These are phyloP conservation scores for Xylaria castorea DNA, from an alignment of 495 filamentous ascomycete genomes.

Conservation along the genomic window DNA sequence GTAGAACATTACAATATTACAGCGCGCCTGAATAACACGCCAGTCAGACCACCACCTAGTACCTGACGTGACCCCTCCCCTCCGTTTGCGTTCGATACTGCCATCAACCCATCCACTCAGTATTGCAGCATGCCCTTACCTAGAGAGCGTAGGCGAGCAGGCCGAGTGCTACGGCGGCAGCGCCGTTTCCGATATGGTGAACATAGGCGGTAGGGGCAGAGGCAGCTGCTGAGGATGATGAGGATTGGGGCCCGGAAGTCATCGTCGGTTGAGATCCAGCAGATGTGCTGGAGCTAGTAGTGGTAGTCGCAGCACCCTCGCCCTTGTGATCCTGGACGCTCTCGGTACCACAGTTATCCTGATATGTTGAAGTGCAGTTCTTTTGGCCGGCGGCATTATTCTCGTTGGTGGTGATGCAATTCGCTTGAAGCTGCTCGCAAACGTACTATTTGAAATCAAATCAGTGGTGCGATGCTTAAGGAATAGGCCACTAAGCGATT, in stretches of 20 bases:
- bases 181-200: conserved; percentile 45
- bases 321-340: conserved; percentile 43
- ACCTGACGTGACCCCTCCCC: neutral
- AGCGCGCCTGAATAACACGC: neutral
- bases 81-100: neutral
- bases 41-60: neutral
- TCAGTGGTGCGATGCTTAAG: conserved; percentile 10
- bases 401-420: conserved; percentile 42
- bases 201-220: conserved; percentile 41
- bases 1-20: conserved; percentile 20
- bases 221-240: conserved; percentile 35
- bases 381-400: conserved; percentile 45
- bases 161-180: conserved; percentile 44
- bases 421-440: conserved; percentile 41
- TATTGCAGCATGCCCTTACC: conserved; percentile 26
- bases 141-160: conserved; percentile 47
- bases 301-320: conserved; percentile 33
- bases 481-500: neutral
- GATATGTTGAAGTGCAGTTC: conserved; percentile 40
- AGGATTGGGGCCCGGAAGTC: conserved; percentile 27
- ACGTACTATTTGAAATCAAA: conserved; percentile 37
- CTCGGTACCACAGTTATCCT: conserved; percentile 45
- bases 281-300: conserved; percentile 33
- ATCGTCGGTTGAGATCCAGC: conserved; percentile 30
- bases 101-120: conserved; percentile 10